Evolutionary conservation across 495 filamentous ascomycete genomes (phyloP).

Genomic region (Aspergillus kassunensis): DNA sequence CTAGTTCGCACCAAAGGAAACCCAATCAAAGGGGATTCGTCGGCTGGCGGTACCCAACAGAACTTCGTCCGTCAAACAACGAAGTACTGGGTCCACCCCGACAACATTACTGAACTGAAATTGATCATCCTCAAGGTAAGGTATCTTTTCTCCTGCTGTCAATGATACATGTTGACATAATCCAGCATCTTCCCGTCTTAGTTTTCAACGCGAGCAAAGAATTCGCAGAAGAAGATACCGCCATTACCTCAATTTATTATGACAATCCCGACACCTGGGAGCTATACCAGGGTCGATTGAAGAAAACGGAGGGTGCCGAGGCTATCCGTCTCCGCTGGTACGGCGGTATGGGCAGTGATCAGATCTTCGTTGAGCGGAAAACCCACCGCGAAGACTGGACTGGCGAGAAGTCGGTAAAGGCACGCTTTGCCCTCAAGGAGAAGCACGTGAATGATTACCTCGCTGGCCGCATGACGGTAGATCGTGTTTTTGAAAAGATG

Average conservation of each 20-base stretch:
- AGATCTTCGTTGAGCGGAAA: slow-evolving; percentile 96
- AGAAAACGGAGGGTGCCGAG: slow-evolving; percentile 97
- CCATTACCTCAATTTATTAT: slow-evolving; percentile 97
- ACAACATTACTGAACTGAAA: slow-evolving; percentile 98
- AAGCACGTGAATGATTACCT: slow-evolving; percentile 93
- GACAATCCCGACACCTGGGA: slow-evolving; percentile 93
- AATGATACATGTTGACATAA: neutral
- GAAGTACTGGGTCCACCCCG: slow-evolving; percentile 99
- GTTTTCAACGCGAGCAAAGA: slow-evolving; percentile 98
- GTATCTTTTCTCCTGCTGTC: no score
- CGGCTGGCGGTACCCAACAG: slow-evolving; percentile 87
- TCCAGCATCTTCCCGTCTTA: slow-evolving; percentile 83
- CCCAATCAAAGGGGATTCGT: slow-evolving; percentile 84
- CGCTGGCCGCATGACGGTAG: slow-evolving; percentile 72
- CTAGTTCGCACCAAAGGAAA: slow-evolving; percentile 88
- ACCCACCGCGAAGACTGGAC: slow-evolving; percentile 99
- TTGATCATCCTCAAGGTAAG: slow-evolving; percentile 85
- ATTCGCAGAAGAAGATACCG: slow-evolving; percentile 82
- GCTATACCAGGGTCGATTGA: slow-evolving; percentile 86
- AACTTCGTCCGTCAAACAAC: slow-evolving; percentile 97
- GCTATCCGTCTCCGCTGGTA: slow-evolving; percentile 97
- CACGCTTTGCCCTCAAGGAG: slow-evolving; percentile 90
- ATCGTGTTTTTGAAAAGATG: slow-evolving; percentile 87
- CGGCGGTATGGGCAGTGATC: slow-evolving; percentile 88
- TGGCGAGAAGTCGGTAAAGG: slow-evolving; percentile 97